Percentiles rank a stretch among this genome's conserved stretches.
Conservation (phyloP, 2,329 filamentous ascomycete genomes). For the Myriosclerotinia scirpicola region DNA sequence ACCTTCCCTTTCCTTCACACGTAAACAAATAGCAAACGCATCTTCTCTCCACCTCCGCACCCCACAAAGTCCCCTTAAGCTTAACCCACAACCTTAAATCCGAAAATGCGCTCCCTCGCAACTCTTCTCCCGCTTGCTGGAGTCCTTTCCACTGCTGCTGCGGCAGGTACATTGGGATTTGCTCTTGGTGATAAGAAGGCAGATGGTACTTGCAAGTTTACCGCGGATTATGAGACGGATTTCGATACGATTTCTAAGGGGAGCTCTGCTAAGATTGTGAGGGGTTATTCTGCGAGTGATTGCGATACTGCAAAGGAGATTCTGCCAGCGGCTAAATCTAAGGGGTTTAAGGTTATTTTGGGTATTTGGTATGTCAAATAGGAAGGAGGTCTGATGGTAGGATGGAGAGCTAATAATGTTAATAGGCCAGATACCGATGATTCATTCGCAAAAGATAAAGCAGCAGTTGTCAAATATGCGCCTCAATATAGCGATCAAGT, state of each 20-base stretch:
- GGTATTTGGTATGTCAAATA: slow-evolving; percentile 60
- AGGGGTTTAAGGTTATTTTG: slow-evolving; percentile 66
- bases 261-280: slow-evolving; percentile 54
- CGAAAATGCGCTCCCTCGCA: slow-evolving; percentile 23
- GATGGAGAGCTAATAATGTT: background rate
- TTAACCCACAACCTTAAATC: slow-evolving; percentile 18
- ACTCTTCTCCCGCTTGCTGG: slow-evolving; percentile 44
- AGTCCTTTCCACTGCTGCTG: slow-evolving; percentile 45
- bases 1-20: background rate
- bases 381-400: background rate
- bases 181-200: slow-evolving; percentile 64
- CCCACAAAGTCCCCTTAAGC: slow-evolving; percentile 15
- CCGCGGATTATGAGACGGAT: slow-evolving; percentile 62
- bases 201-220: slow-evolving; percentile 61
- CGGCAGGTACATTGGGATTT: slow-evolving; percentile 60
- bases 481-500: slow-evolving; percentile 56
- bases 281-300: slow-evolving; percentile 66
- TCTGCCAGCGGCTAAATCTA: slow-evolving; percentile 63
- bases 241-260: slow-evolving; percentile 57
- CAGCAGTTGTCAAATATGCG: slow-evolving; percentile 53
- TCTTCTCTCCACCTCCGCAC: slow-evolving; percentile 14
- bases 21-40: background rate
- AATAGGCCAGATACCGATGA: slow-evolving; percentile 60
- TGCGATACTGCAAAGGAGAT: slow-evolving; percentile 64
- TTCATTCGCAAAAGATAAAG: slow-evolving; percentile 60